Evolutionary conservation across 139 green algal genomes (phyloP), one percentile per base, ranked within the genome.

Genomic region (Chlamydomonas incerta): DNA sequence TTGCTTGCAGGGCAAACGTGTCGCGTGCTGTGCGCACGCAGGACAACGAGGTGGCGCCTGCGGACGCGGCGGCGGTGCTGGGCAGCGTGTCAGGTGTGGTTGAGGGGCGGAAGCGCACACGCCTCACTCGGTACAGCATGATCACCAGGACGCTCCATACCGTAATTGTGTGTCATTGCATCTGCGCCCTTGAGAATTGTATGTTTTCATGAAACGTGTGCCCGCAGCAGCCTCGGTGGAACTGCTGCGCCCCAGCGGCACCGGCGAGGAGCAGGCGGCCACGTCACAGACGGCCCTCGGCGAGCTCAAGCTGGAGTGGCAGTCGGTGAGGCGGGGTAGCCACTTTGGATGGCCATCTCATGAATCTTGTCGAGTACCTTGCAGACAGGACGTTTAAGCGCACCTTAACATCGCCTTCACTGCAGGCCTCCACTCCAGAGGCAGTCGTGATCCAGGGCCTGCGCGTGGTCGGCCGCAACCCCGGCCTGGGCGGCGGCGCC

Each of bases 11-110:
- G n/a, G n/a, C n/a, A n/a, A n/a, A n/a, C n/a, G n/a, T n/a, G n/a
- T n/a, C n/a, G n/a, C n/a, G n/a, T n/a, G n/a, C n/a, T n/a, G n/a
- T n/a, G n/a, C n/a, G n/a, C n/a, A n/a, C n/a, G n/a, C 41, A 50
- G 65, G 93, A 88, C 84, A 96, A 96, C 72, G 34, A 52, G 9
- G 83, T 93, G n/a, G 5, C 80, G 34, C 68, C 33, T 14, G 33
- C 80, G 47, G 21, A 46, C 28, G 47, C 8, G 13, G 10, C 80
- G 15, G 47, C 28, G 66, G 80, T 85, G n/a, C 13, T 20, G 20
- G 57, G 63, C 63, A 85, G 55, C 20, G 55, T 62, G 55, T 62
- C 55, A 62, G 55, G 55, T 62, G 55, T 23, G 55, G 5, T 50
- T 5, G 41, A n/a, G n/a, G n/a, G n/a, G n/a, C n/a, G n/a, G n/a